Evolutionary conservation across 2,329 filamentous ascomycete species (phyloP).

Genomic region (Grosmannia serpens): DNA sequence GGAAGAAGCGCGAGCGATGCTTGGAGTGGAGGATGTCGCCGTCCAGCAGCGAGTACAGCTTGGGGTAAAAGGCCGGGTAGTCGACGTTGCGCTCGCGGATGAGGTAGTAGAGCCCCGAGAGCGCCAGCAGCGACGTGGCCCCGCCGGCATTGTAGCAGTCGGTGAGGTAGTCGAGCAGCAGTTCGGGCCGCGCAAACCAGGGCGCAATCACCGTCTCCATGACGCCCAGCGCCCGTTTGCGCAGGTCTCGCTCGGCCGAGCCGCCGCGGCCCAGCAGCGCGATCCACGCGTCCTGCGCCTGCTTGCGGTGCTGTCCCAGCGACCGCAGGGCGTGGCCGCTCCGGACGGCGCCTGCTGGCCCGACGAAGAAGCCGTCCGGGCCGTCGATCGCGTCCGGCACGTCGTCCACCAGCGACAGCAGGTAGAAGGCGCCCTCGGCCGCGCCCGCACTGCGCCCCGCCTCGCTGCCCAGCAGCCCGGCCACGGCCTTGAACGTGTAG

Average conservation of each 20-base stretch:
- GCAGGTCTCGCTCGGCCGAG: conserved; percentile 57
- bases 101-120: conserved; percentile 89
- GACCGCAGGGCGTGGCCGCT: conserved; percentile 56
- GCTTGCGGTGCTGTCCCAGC: conserved; percentile 60
- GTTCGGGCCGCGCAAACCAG: conserved; percentile 79
- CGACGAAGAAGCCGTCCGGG: conserved; percentile 57
- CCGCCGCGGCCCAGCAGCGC: conserved; percentile 57
- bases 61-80: conserved; percentile 87
- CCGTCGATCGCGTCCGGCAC: conserved; percentile 56
- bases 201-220: conserved; percentile 72
- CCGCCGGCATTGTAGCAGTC: conserved; percentile 84
- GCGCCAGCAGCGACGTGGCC: conserved; percentile 72
- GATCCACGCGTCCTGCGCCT: conserved; percentile 80
- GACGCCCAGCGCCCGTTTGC: conserved; percentile 65
- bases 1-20: conserved; percentile 86
- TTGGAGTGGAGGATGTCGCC: conserved; percentile 82
- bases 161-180: conserved; percentile 94
- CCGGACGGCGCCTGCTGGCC: conserved; percentile 43
- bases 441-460: conserved; percentile 12
- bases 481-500: conserved; percentile 63
- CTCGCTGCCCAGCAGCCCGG: conserved; percentile 15
- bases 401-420: conserved; percentile 57
- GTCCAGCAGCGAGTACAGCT: conserved; percentile 88
- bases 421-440: conserved; percentile 43
- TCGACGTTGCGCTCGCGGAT: conserved; percentile 91